phyloP scores from a whole-genome alignment of 176 grass and related monocot species.

The Triticum urartu region DNA sequence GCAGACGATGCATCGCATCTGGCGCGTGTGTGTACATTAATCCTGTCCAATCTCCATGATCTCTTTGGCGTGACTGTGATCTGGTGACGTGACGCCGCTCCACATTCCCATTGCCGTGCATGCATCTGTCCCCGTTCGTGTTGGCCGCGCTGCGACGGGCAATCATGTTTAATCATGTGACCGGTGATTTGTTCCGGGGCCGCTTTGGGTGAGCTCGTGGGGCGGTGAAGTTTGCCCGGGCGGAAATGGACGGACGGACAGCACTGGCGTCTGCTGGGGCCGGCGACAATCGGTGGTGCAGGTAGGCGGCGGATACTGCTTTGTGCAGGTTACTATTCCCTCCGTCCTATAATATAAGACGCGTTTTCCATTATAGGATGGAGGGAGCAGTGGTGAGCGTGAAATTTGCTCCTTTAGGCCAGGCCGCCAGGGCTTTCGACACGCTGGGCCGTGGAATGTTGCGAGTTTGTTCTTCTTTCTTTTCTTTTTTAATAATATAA shows the following conservation, averaged over 20 bases:
- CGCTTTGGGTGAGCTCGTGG: background rate
- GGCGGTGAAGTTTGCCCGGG: background rate
- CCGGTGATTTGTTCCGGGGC: background rate
- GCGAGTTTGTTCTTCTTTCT: too few species aligned
- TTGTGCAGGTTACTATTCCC: background rate
- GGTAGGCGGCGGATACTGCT: background rate
- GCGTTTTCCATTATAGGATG: too few species aligned
- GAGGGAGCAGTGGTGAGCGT: too few species aligned
- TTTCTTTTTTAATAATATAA: too few species aligned
- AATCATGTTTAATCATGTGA: background rate
- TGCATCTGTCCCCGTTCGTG: background rate
- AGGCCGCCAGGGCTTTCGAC: background rate
- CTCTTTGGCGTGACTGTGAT: background rate
- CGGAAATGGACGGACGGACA: conserved; percentile 7
- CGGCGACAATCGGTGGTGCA: background rate
- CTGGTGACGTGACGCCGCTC: background rate
- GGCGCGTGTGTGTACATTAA: background rate
- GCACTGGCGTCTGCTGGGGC: too few species aligned
- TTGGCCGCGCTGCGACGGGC: too few species aligned
- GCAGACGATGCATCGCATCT: background rate
- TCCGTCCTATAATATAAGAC: too few species aligned
- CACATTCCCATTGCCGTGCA: background rate
- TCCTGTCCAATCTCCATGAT: background rate
- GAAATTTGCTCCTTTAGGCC: background rate
- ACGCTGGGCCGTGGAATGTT: background rate